phyloP scores from a whole-genome alignment of 2,329 filamentous ascomycete species.

The Aspergillus awamori region DNA sequence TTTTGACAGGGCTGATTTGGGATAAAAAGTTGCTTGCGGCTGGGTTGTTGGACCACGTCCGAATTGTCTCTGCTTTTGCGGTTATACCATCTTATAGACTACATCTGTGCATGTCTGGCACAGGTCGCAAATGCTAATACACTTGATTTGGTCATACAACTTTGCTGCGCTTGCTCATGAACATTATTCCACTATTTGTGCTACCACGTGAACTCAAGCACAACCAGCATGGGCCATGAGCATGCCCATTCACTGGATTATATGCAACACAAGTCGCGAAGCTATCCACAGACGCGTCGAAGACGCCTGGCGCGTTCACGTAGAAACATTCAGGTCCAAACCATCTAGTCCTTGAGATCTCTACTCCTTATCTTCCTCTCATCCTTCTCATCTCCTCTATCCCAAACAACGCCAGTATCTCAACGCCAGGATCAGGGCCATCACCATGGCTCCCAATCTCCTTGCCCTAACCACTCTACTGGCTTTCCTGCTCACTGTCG shows the following conservation, averaged over 20 bases:
- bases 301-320: background rate
- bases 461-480: conserved; percentile 1
- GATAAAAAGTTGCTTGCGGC: conserved; percentile 22
- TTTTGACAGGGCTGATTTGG: conserved; percentile 26
- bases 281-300: background rate
- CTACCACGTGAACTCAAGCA: background rate
- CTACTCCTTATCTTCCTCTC: background rate
- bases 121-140: conserved; percentile 1
- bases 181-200: background rate
- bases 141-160: conserved; percentile 1
- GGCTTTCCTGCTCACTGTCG: background rate
- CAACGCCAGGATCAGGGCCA: background rate
- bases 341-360: background rate
- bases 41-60: conserved; percentile 1
- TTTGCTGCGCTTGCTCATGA: background rate
- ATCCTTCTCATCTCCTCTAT: background rate
- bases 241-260: background rate
- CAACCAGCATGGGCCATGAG: no score
- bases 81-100: conserved; percentile 3
- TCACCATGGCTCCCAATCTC: background rate
- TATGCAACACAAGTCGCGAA: background rate
- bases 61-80: background rate
- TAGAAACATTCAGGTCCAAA: background rate
- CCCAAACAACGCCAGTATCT: background rate
- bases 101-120: background rate